Conservation (phyloP, 371 early-diverging fungal species). For the Saksenaea oblongispora region DNA sequence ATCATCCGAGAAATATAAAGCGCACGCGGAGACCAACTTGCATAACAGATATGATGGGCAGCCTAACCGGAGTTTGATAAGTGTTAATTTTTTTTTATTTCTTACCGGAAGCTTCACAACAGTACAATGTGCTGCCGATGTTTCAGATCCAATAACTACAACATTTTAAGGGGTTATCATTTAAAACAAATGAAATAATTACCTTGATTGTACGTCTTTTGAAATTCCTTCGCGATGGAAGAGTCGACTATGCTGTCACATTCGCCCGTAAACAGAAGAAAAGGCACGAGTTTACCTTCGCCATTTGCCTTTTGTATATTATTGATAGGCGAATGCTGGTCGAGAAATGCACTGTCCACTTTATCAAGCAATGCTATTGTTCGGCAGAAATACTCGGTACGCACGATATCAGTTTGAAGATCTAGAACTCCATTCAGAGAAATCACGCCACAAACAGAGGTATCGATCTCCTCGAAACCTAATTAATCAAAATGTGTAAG, state of each 20-base stretch:
- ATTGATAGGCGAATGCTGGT: constrained; percentile 48
- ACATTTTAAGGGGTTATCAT: background rate
- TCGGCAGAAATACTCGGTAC: constrained; percentile 34
- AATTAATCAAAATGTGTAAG: background rate
- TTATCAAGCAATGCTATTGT: constrained; percentile 34
- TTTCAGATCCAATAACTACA: constrained; percentile 10
- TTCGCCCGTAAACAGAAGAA: constrained; percentile 32
- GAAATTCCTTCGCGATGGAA: constrained; percentile 22
- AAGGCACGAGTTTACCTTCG: constrained; percentile 27
- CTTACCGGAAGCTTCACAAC: constrained; percentile 20
- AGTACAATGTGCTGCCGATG: constrained; percentile 11
- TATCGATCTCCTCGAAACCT: constrained; percentile 73
- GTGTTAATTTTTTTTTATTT: background rate
- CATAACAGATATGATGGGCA: constrained; percentile 38
- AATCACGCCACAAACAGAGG: constrained; percentile 60
- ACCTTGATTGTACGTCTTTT: constrained; percentile 34
- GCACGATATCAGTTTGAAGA: constrained; percentile 18
- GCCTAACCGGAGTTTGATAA: constrained; percentile 11
- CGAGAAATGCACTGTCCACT: constrained; percentile 40
- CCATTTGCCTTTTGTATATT: constrained; percentile 16
- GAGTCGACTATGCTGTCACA: constrained; percentile 34
- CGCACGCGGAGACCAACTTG: constrained; percentile 44
- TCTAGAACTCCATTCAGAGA: constrained; percentile 52
- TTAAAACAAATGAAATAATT: constrained; percentile 8
- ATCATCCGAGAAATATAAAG: constrained; percentile 29